phyloP scores from a whole-genome alignment of 2,329 filamentous ascomycete genomes.

The Cytospora piceae region DNA sequence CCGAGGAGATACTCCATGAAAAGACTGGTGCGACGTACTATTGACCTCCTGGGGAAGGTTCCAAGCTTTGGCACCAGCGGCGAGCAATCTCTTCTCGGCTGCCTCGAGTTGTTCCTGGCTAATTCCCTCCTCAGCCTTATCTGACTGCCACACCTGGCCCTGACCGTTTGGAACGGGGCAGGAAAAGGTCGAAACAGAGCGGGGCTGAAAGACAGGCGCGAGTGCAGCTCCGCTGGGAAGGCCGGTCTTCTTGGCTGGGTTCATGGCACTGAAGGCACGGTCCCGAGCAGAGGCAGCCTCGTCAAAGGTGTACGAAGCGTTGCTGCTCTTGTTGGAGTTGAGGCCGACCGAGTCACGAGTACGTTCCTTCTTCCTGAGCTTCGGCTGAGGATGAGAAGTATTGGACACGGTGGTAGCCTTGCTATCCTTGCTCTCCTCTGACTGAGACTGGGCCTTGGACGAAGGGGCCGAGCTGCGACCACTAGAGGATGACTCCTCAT shows the following conservation, averaged over 20 bases:
- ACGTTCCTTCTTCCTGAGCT: constrained; percentile 30
- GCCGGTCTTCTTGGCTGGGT: constrained; percentile 41
- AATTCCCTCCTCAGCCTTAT: constrained; percentile 21
- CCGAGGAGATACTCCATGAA: neutral
- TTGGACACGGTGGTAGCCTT: constrained; percentile 29
- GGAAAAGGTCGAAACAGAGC: constrained; percentile 34
- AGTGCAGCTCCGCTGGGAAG: constrained; percentile 52
- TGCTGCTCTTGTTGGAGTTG: constrained; percentile 31
- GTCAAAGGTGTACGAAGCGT: constrained; percentile 34
- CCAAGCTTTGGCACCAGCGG: constrained; percentile 25
- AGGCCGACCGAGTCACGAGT: constrained; percentile 27
- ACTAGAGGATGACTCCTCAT: constrained; percentile 25
- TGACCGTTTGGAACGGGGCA: constrained; percentile 21
- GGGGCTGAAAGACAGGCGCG: constrained; percentile 55
- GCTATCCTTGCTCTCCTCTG: constrained; percentile 28
- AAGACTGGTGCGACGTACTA: constrained; percentile 6
- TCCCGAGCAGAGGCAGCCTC: constrained; percentile 37
- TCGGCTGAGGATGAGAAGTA: constrained; percentile 23
- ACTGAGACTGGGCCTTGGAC: constrained; percentile 35
- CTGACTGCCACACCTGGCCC: constrained; percentile 21
- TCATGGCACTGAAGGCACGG: constrained; percentile 30
- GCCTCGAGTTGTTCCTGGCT: constrained; percentile 28
- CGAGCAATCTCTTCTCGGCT: constrained; percentile 26
- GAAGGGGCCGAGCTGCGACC: constrained; percentile 34
- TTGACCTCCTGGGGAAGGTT: constrained; percentile 14